Percentiles rank a stretch among this genome's conserved stretches.
These are phyloP conservation scores for Trichoderma sp. DNA, from an alignment of 2,329 filamentous ascomycete species.

Conservation along the genomic window DNA sequence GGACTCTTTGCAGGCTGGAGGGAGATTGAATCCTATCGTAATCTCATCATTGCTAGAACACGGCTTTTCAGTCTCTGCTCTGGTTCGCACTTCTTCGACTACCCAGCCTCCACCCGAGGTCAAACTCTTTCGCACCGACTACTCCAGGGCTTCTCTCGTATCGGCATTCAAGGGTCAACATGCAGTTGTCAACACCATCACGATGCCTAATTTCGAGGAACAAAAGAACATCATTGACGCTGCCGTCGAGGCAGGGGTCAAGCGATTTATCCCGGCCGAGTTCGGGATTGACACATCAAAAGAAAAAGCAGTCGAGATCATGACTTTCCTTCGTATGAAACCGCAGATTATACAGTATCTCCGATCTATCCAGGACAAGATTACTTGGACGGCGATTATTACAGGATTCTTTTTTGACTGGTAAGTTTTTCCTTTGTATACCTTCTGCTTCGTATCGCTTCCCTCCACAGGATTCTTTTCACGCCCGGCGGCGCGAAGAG, in stretches of 20 bases:
- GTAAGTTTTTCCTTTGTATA: not conserved
- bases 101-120: not conserved
- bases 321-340: not conserved
- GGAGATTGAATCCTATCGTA: not conserved
- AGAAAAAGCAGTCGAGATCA: not conserved
- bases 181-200: slow-evolving; percentile 4
- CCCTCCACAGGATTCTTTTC: not conserved
- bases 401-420: not conserved
- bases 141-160: not conserved
- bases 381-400: not conserved
- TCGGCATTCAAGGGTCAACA: not conserved
- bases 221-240: slow-evolving; percentile 8
- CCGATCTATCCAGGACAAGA: not conserved
- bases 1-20: not conserved
- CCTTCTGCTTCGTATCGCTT: not conserved
- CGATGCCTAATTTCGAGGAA: not conserved
- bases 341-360: not conserved
- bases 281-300: slow-evolving; percentile 2
- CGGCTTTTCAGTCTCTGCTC: not conserved
- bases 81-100: not conserved
- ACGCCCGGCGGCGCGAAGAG: not conserved
- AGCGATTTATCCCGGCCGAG: not conserved
- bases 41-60: not conserved
- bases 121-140: not conserved
- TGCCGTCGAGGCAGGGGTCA: not conserved